phyloP scores from a whole-genome alignment of 768 basidiomycete genomes.

The Vararia minispora region DNA sequence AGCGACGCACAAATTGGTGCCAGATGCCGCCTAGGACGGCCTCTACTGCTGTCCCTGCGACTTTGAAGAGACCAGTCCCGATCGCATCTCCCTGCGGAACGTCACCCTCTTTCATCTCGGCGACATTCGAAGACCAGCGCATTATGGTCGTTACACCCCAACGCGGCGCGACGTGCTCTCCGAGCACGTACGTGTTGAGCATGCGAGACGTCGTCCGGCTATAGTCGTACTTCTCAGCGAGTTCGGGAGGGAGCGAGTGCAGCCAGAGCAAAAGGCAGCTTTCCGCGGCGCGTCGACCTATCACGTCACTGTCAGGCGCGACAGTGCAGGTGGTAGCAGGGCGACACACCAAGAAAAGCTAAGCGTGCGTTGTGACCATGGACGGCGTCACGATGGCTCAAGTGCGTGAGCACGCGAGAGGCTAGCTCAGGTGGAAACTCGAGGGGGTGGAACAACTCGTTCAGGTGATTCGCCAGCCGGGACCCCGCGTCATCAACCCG shows the following conservation, averaged over 20 bases:
- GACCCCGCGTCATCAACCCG: no score
- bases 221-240: slow-evolving; percentile 40
- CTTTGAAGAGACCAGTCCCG: slow-evolving; percentile 63
- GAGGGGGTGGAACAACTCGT: slow-evolving; percentile 51
- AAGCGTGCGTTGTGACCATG: slow-evolving; percentile 65
- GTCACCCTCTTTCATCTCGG: slow-evolving; percentile 15
- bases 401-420: slow-evolving; percentile 65
- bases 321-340: background rate
- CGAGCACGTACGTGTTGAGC: slow-evolving; percentile 60
- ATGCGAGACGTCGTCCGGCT: slow-evolving; percentile 45
- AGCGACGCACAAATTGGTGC: slow-evolving; percentile 59
- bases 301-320: background rate
- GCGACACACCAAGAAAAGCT: slow-evolving; percentile 58
- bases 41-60: slow-evolving; percentile 66
- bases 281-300: slow-evolving; percentile 70
- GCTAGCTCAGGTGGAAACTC: slow-evolving; percentile 64
- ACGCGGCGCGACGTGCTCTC: slow-evolving; percentile 60
- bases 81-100: slow-evolving; percentile 23
- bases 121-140: slow-evolving; percentile 56
- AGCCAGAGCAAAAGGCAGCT: slow-evolving; percentile 68
- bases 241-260: slow-evolving; percentile 35
- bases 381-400: slow-evolving; percentile 54
- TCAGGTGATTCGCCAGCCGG: slow-evolving; percentile 49
- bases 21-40: slow-evolving; percentile 69
- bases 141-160: slow-evolving; percentile 69